Base-by-base conservation (phyloP, 1,284 basidiomycete genomes). In the Microbotryum violaceum region DNA sequence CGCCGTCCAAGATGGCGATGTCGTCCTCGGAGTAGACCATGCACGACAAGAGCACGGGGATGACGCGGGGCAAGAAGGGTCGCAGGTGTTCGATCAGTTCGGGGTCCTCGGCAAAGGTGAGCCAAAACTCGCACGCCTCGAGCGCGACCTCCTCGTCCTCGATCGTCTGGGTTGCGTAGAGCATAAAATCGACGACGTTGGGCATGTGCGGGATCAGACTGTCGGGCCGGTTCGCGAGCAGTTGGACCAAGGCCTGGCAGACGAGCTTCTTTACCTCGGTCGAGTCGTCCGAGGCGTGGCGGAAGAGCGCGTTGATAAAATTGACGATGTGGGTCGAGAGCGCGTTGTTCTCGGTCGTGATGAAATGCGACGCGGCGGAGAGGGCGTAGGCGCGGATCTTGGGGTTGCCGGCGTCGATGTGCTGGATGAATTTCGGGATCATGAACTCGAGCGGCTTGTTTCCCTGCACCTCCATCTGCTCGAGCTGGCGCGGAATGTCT, bases 111-210 rank as follows among this genome's bases (percentile, higher is more conserved):
- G 96, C 92, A 73, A 99, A 98, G 1, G 94, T 97, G 66, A 99
- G 82, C 96, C 96, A 98, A 78, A 99, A 98, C 80, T 99, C 96
- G 82, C 92, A 97, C 16, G 96, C 96, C 78, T 97, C 93, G 49
- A 97, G 80, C 5, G 92, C 91, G 57, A 97, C 91, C 63, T 85
- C 85, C 79, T 97, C 93, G 53, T 77, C 69, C 61, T 85, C 85
- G 78, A 96, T 91, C 76, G 97, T 89, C 76, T 93, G 91, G 12
- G 91, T 97, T 45, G 91, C 97, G 78, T 93, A 98, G 47, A 97
- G 82, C 89, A 99, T 98, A 78, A 97, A 99, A 74, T 97, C 91
- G 48, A 96, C 93, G 50, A 98, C 91, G 71, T 91, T 93, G 56
- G 80, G 78, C 83, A 99, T 90, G 76, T 97, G 91, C 1, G 96